These are phyloP conservation scores for Populus hybrid DNA, from an alignment of 441 rosid species.

Conservation along the genomic window DNA sequence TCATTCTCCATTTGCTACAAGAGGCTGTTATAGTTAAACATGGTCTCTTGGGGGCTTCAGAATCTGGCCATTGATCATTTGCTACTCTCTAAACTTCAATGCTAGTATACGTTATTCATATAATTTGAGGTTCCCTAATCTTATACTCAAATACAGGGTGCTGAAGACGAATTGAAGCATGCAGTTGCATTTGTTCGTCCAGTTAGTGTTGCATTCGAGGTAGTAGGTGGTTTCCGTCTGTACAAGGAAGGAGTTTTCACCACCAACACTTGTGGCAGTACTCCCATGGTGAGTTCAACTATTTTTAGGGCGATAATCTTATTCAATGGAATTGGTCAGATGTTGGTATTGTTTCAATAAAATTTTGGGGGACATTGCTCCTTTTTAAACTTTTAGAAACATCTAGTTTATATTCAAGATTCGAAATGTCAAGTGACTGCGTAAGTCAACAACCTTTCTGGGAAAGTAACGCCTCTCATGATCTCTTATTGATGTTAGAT, in stretches of 20 bases:
- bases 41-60: not conserved
- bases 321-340: not conserved
- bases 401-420: not conserved
- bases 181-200: slow-evolving; percentile 85
- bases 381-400: not conserved
- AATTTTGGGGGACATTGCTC: not conserved
- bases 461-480: not conserved
- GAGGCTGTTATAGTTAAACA: not conserved
- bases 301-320: not conserved
- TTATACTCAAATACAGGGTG: slow-evolving; percentile 50
- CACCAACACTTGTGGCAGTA: slow-evolving; percentile 58
- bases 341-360: not conserved
- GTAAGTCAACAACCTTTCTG: not conserved
- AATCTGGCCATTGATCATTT: not conserved
- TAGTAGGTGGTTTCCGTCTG: slow-evolving; percentile 50
- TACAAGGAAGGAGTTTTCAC: slow-evolving; percentile 88
- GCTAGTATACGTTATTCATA: not conserved
- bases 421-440: not conserved
- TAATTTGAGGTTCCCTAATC: not conserved
- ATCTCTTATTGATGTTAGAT: not conserved
- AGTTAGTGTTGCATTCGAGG: slow-evolving; percentile 88
- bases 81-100: not conserved
- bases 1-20: not conserved
- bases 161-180: slow-evolving; percentile 82
- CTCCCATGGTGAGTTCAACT: slow-evolving; percentile 61